phyloP scores from a whole-genome alignment of 1,284 basidiomycete species.

The Puccinia horiana region DNA sequence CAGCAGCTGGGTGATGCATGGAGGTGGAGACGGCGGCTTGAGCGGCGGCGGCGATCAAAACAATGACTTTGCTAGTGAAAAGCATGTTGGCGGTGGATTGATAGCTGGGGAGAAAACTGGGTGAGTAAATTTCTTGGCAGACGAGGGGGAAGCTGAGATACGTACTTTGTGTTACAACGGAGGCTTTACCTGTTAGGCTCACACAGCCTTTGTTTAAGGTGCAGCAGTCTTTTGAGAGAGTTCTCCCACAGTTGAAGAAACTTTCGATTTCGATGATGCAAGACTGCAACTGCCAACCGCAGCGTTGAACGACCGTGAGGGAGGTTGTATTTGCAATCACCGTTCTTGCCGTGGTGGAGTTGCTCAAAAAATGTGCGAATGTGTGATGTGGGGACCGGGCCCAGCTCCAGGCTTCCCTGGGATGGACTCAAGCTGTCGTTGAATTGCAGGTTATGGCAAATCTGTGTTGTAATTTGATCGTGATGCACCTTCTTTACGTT shows the following conservation, averaged over 20 bases:
- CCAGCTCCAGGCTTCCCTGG: not conserved
- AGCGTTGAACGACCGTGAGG: constrained; percentile 9
- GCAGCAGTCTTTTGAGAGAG: not conserved
- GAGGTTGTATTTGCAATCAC: not conserved
- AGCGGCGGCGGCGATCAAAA: not conserved
- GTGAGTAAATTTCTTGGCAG: not conserved
- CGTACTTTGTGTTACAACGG: not conserved
- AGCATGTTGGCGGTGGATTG: not conserved
- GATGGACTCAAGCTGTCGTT: too few species aligned
- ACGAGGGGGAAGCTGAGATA: not conserved
- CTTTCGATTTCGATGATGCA: not conserved
- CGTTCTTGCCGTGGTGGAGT: not conserved
- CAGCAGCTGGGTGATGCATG: too few species aligned
- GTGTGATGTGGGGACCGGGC: not conserved
- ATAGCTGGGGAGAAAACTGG: not conserved
- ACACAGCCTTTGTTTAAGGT: not conserved
- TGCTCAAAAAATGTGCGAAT: not conserved
- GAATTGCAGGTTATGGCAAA: too few species aligned
- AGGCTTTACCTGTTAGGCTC: not conserved
- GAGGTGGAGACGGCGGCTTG: too few species aligned
- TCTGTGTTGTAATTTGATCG: too few species aligned
- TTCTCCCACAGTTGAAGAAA: not conserved
- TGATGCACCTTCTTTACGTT: too few species aligned
- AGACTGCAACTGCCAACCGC: not conserved
- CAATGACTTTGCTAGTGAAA: not conserved